These are phyloP conservation scores for Pyrenophora seminiperda DNA, from an alignment of 2,329 filamentous ascomycete species.

Conservation along the genomic window DNA sequence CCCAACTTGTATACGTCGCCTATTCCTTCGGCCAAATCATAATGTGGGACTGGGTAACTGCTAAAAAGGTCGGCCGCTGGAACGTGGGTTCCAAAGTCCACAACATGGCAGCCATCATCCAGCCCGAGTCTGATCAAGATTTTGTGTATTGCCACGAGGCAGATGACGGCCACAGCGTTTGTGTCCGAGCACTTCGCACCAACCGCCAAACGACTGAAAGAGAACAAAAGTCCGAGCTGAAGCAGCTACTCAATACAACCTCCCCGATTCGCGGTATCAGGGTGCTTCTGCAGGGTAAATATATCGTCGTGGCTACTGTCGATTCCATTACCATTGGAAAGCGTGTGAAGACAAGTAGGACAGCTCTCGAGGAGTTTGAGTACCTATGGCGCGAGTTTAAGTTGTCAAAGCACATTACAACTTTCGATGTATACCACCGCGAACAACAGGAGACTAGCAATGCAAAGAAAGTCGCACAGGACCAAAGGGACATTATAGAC, in stretches of 20 bases:
- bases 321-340: slow-evolving; percentile 67
- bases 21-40: slow-evolving; percentile 58
- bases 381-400: slow-evolving; percentile 62
- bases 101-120: slow-evolving; percentile 38
- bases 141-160: slow-evolving; percentile 49
- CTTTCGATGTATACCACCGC: slow-evolving; percentile 40
- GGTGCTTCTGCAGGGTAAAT: slow-evolving; percentile 60
- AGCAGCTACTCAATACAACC: slow-evolving; percentile 47
- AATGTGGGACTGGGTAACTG: slow-evolving; percentile 64
- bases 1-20: slow-evolving; percentile 60
- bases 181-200: slow-evolving; percentile 42
- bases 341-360: slow-evolving; percentile 42
- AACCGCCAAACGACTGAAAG: slow-evolving; percentile 32
- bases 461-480: slow-evolving; percentile 40
- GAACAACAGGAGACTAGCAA: slow-evolving; percentile 60
- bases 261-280: slow-evolving; percentile 47
- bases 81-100: slow-evolving; percentile 46
- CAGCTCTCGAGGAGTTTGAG: slow-evolving; percentile 45
- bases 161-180: slow-evolving; percentile 49
- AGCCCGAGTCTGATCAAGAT: slow-evolving; percentile 38
- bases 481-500: slow-evolving; percentile 61
- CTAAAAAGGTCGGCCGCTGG: slow-evolving; percentile 52
- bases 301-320: slow-evolving; percentile 62
- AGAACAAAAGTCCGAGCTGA: slow-evolving; percentile 31
- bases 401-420: slow-evolving; percentile 63